Evolutionary conservation across 345 rosid species (phyloP).

Genomic region (Bretschneidera sinensis): DNA sequence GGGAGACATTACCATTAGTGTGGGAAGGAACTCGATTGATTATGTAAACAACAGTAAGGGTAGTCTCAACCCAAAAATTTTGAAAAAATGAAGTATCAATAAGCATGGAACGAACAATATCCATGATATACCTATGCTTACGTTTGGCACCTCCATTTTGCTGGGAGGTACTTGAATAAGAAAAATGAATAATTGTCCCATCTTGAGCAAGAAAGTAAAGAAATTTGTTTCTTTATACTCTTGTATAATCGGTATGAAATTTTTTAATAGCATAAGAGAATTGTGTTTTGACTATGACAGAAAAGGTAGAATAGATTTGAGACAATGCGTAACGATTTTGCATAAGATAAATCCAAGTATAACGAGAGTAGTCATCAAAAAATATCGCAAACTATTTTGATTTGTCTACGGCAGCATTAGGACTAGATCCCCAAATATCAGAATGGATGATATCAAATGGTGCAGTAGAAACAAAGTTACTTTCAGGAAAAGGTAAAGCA

Average conservation of each 20-base stretch:
- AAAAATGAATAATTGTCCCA: slow-evolving; percentile 1
- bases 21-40: too few relatives aligned
- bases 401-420: too few relatives aligned
- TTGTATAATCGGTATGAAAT: too few relatives aligned
- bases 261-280: too few relatives aligned
- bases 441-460: background rate
- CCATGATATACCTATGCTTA: slow-evolving; percentile 2
- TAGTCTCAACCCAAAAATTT: background rate
- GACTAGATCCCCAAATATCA: slow-evolving; percentile 3
- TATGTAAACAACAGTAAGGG: background rate
- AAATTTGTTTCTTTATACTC: too few relatives aligned
- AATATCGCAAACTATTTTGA: background rate
- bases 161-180: slow-evolving; percentile 1
- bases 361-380: background rate
- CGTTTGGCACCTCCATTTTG: background rate
- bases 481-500: background rate
- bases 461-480: background rate
- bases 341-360: background rate
- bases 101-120: background rate
- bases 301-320: too few relatives aligned
- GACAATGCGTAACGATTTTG: background rate
- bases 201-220: too few relatives aligned
- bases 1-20: too few relatives aligned
- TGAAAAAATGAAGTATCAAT: background rate
- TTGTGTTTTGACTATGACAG: too few relatives aligned